These are phyloP conservation scores for Cucurbita moschata DNA, from an alignment of 306 rosid genomes.

Conservation along the genomic window DNA sequence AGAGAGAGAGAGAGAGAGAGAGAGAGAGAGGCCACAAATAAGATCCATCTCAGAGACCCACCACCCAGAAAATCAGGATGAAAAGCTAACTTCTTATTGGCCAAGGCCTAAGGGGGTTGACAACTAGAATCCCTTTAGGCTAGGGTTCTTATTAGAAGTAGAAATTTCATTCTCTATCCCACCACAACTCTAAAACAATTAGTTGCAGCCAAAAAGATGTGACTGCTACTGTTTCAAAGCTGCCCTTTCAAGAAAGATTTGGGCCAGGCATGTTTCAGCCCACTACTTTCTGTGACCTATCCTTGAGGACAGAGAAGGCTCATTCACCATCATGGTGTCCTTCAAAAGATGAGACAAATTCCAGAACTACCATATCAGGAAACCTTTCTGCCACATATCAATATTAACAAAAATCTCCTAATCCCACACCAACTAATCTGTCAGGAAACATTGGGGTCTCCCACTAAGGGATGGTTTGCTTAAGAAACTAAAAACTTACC, in stretches of 20 bases:
- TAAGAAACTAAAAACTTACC: neutral
- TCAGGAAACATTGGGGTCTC: constrained; percentile 8
- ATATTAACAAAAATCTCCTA: constrained; percentile 6
- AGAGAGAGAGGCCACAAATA: constrained; percentile 13
- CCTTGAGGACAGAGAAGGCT: constrained; percentile 15
- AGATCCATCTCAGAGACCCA: constrained; percentile 20
- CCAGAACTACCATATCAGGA: constrained; percentile 11
- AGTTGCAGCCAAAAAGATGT: constrained; percentile 10
- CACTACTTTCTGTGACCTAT: constrained; percentile 31
- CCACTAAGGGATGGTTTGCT: neutral
- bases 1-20: neutral
- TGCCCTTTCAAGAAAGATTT: constrained; percentile 15
- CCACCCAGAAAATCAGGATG: constrained; percentile 28
- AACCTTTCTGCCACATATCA: constrained; percentile 11
- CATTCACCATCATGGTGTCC: constrained; percentile 25
- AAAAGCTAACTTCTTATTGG: constrained; percentile 8
- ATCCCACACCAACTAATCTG: constrained; percentile 12
- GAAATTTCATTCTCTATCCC: constrained; percentile 17
- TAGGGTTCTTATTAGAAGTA: neutral
- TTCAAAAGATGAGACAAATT: constrained; percentile 27
- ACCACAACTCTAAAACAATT: neutral
- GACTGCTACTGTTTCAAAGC: constrained; percentile 1
- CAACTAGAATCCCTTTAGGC: neutral
- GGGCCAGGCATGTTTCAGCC: constrained; percentile 13
- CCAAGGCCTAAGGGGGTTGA: constrained; percentile 4